Conservation (phyloP, 805 yeast genomes). For the Zygotorulaspora florentina region DNA sequence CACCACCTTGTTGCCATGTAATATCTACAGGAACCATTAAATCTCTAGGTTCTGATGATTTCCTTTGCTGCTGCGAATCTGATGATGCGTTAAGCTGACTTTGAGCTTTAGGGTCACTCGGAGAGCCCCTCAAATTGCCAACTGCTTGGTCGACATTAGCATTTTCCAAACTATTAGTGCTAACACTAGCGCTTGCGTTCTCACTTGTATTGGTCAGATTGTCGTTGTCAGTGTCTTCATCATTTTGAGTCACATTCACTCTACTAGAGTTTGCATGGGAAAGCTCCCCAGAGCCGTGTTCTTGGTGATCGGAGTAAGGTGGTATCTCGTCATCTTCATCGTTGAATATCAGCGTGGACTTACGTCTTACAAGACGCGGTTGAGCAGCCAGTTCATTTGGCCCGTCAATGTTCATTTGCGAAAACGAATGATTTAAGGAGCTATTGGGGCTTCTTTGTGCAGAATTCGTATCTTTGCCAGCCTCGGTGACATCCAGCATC, state of each 20-base stretch:
- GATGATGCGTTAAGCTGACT: neutral
- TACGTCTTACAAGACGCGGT: conserved; percentile 44
- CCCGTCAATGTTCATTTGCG: conserved; percentile 36
- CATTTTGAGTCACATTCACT: neutral
- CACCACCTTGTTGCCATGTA: conserved; percentile 96
- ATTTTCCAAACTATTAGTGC: neutral
- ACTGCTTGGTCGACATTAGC: neutral
- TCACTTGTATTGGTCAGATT: neutral
- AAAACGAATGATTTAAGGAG: conserved; percentile 29
- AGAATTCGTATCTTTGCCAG: conserved; percentile 11
- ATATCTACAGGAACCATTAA: conserved; percentile 56
- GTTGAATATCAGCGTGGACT: conserved; percentile 66
- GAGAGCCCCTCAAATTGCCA: neutral
- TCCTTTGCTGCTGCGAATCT: conserved; percentile 11
- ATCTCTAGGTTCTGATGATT: conserved; percentile 6
- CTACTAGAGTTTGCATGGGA: conserved; percentile 5
- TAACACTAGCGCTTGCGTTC: neutral
- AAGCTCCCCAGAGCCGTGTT: conserved; percentile 7
- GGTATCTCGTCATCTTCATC: conserved; percentile 51
- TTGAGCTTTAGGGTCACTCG: neutral
- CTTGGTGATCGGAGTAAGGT: conserved; percentile 11
- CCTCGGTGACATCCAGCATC: conserved; percentile 29
- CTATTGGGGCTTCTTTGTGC: conserved; percentile 3
- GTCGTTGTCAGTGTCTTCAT: neutral
- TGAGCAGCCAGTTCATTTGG: conserved; percentile 19